These are phyloP conservation scores for Fusarium lyarnte DNA, from an alignment of 2,329 filamentous ascomycete species.

Conservation along the genomic window DNA sequence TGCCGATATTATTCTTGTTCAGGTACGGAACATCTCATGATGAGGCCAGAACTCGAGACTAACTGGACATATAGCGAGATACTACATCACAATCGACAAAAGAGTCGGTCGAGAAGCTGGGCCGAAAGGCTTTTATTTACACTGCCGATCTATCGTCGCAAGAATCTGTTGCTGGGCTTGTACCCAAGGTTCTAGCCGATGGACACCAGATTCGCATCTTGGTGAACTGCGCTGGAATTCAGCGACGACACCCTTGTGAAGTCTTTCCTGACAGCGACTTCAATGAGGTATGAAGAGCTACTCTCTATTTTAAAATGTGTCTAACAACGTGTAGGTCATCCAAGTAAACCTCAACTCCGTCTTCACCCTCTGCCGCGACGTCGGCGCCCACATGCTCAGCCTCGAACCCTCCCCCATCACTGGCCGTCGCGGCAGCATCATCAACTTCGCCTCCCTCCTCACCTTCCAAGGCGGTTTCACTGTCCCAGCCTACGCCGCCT, in stretches of 20 bases:
- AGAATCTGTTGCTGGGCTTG: constrained; percentile 68
- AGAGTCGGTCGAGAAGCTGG: constrained; percentile 69
- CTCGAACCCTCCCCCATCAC: constrained; percentile 58
- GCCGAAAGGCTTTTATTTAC: constrained; percentile 74
- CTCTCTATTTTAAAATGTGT: not conserved
- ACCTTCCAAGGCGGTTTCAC: constrained; percentile 89
- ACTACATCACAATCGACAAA: constrained; percentile 62
- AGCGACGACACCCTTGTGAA: constrained; percentile 79
- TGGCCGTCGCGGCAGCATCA: constrained; percentile 74
- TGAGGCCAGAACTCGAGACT: not conserved
- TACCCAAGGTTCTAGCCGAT: constrained; percentile 69
- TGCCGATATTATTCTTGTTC: constrained; percentile 64
- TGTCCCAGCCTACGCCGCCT: constrained; percentile 86
- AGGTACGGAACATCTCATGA: constrained; percentile 50
- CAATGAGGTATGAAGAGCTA: constrained; percentile 61
- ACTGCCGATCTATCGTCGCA: constrained; percentile 73
- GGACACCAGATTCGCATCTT: constrained; percentile 77
- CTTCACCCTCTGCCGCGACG: constrained; percentile 80
- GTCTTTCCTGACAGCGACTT: constrained; percentile 81
- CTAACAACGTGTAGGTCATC: constrained; percentile 64
- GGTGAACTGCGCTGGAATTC: constrained; percentile 88
- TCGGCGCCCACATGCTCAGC: constrained; percentile 80
- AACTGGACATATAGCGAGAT: constrained; percentile 50
- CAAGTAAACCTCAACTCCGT: constrained; percentile 88
- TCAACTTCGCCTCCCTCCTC: constrained; percentile 86